Base-by-base conservation (phyloP, 2,329 filamentous ascomycete species). In the Phoma herbarum region DNA sequence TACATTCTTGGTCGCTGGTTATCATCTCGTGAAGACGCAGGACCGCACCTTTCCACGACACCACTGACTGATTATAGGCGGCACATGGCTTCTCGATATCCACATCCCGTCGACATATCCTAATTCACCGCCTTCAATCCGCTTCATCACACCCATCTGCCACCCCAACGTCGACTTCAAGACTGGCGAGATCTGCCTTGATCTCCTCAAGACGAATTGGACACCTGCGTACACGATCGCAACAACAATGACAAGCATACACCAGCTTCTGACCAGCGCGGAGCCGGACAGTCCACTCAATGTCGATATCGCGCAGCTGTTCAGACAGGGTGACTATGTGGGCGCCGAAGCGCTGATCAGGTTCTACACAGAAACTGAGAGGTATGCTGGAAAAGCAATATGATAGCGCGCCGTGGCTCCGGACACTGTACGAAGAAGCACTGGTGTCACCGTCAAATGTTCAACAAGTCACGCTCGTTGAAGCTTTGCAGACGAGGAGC, bases 171-270 rank as follows among this genome's bases (percentile, higher is more conserved):
- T 62, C 69, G 73, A 76, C 55, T 76, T 76, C 68, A 70, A 84
- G 67, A 93, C 87, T 2, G 95, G 95, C 67, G 93, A 97, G 79
- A 95, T 99, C 73, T 99, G 95, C 77, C 86, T 98, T 26, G 95
- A 97, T 74, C 84, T 98, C 62, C 83, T 99, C 49, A 87, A 86
- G 60, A 82, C 80, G 0, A 85, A 85, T 18, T 98, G 94, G 94
- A 90, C 91, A 59, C 91, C 93, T 1, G 88, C 92, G 18, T 95
- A 97, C 77, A 93, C 89, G 39, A 84, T 98, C 20, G 85, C 89
- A 33, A 86, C 89, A 70, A 90, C 89, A 61, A 80, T 94, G 70
- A 88, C 90, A 68, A 87, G 87, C 45, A 85, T 94, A 63, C 86
- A 90, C 65, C 85, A 90, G 80, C 82, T 95, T 68, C 81, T 92